Conservation (phyloP, 2,329 filamentous ascomycete species). For the Neopestalotiopsis clavispora region DNA sequence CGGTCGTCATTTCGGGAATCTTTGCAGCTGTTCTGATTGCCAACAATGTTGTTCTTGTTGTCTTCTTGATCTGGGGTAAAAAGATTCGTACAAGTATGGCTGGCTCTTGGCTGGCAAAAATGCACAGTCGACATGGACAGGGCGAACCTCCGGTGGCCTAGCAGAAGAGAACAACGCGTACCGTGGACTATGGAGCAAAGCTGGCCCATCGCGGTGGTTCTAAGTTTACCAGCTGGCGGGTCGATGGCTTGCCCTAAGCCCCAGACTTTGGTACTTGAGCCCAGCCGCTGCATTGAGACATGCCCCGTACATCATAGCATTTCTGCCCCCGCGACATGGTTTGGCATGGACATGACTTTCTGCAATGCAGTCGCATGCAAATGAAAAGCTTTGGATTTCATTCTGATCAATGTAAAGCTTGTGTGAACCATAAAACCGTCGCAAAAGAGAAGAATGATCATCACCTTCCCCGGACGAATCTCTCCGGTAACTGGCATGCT, state of each 20-base stretch:
- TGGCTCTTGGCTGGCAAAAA: slow-evolving; percentile 50
- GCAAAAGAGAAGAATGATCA: neutral
- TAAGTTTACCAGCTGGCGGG: neutral
- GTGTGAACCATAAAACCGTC: too few species aligned
- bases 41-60: slow-evolving; percentile 52
- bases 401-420: too few species aligned
- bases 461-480: neutral
- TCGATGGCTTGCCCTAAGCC: neutral
- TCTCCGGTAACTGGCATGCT: neutral
- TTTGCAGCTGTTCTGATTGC: slow-evolving; percentile 52
- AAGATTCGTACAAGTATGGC: slow-evolving; percentile 50
- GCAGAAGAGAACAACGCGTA: neutral
- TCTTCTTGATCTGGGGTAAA: slow-evolving; percentile 58
- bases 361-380: too few species aligned
- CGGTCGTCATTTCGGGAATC: slow-evolving; percentile 54
- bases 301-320: neutral
- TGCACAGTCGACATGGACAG: slow-evolving; percentile 40
- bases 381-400: too few species aligned
- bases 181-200: too few species aligned
- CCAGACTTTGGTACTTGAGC: neutral
- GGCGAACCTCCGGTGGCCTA: slow-evolving; percentile 15
- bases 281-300: neutral
- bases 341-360: too few species aligned
- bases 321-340: neutral
- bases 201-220: too few species aligned